These are phyloP conservation scores for Esteya vermicola DNA, from an alignment of 2,329 filamentous ascomycete species.

Conservation along the genomic window DNA sequence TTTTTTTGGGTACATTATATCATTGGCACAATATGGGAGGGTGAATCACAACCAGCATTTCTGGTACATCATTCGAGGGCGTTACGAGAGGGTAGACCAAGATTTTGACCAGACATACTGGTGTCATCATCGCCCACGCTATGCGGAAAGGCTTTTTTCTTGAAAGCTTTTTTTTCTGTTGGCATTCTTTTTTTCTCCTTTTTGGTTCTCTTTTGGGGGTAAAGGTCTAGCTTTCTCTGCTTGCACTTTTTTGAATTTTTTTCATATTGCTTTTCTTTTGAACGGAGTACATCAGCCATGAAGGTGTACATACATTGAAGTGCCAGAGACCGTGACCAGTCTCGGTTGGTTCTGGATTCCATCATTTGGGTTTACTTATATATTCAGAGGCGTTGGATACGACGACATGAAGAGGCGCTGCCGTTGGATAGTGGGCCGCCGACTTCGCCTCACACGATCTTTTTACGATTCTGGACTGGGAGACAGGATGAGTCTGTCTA, in stretches of 20 bases:
- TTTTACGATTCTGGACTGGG: neutral
- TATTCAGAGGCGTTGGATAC: neutral
- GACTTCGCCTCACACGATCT: neutral
- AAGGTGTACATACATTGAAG: too few species aligned
- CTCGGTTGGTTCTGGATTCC: too few species aligned
- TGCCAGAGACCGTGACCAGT: too few species aligned
- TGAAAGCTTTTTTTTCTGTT: neutral
- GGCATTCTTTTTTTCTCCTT: neutral
- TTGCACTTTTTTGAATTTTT: too few species aligned
- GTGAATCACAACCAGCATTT: neutral
- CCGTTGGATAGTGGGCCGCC: neutral
- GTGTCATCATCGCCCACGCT: neutral
- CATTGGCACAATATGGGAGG: neutral
- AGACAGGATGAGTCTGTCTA: neutral
- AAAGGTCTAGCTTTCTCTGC: too few species aligned
- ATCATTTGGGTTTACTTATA: neutral
- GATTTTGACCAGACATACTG: neutral
- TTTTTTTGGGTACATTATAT: neutral
- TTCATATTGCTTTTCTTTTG: too few species aligned
- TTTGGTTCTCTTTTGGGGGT: neutral
- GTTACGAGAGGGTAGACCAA: conserved; percentile 2
- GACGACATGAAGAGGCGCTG: neutral
- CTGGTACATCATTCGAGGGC: neutral
- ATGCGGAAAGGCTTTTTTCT: neutral
- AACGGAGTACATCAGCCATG: too few species aligned